Evolutionary conservation across 2,329 filamentous ascomycete species (phyloP), one percentile per base, ranked within the genome.

Genomic region (Phoma sp.): DNA sequence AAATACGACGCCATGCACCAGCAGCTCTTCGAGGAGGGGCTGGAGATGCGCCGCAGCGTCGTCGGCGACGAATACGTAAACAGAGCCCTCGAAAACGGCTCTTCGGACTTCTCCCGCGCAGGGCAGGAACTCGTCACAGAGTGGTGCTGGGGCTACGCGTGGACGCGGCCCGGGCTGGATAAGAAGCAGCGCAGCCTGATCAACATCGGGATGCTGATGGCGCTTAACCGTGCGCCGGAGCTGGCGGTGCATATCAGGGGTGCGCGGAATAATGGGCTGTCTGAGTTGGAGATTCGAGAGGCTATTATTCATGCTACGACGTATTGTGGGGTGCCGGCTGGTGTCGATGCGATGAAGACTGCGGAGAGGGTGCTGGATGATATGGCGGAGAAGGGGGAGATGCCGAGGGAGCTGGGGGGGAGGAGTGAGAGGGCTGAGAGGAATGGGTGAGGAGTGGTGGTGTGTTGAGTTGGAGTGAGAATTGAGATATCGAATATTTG

Each of bases 141-240:
- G 73, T 84, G 80, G 69, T 84, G 83, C 74, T 89, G 86, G 86
- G 86, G 85, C 13, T 81, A 81, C 55, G 81, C 83, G 24, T 89
- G 86, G 86, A 83, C 83, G 3, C 81, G 86, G 7, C 85, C 85
- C 0, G 86, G 86, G 0, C 80, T 89, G 8, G 81, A 83, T 32
- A 80, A 82, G 55, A 86, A 88, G 69, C 82, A 85, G 61, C 80
- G 86, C 41, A 84, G 80, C 48, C 77, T 89, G 50, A 74, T 89
- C 48, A 88, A 88, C 69, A 84, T 88, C 43, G 85, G 82, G 43
- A 88, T 89, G 82, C 76, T 89, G 40, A 84, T 83, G 70, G 84
- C 84, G 3, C 77, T 87, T 58, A 88, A 88, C 63, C 78, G 84
- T 5, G 78, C 76, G 6, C 80, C 82, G 0, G 86, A 89, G 67